A percentile compares a stretch with the other conserved stretches of the same genome.
Conservation (phyloP, 768 basidiomycete species). For the Boletus sensibilis region DNA sequence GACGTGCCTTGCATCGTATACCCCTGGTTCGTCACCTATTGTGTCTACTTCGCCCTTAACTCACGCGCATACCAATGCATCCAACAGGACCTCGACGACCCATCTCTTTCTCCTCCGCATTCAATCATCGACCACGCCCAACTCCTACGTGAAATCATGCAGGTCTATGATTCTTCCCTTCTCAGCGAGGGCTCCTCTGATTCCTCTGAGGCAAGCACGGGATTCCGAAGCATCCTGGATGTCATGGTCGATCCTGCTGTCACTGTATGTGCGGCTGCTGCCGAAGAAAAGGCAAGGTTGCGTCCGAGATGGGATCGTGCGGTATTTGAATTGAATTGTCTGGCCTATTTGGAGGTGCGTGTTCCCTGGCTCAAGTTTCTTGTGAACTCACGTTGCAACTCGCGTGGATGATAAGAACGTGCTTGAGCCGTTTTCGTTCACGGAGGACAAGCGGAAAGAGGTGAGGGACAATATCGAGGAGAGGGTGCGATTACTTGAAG, state of each 20-base stretch:
- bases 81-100: conserved; percentile 63
- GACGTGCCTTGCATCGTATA: conserved; percentile 58
- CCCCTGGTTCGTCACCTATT: conserved; percentile 44
- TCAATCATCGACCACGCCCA: conserved; percentile 80
- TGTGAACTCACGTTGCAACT: neutral
- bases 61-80: neutral
- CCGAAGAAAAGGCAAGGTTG: conserved; percentile 59
- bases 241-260: conserved; percentile 84
- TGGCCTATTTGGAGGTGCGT: conserved; percentile 77
- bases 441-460: conserved; percentile 52
- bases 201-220: conserved; percentile 9
- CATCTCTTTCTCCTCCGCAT: conserved; percentile 69
- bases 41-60: neutral
- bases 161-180: conserved; percentile 84
- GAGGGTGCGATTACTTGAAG: conserved; percentile 61
- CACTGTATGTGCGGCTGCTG: conserved; percentile 66
- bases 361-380: neutral
- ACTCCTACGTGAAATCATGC: conserved; percentile 84
- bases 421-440: conserved; percentile 68
- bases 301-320: conserved; percentile 74
- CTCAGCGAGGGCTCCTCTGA: conserved; percentile 47
- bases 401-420: conserved; percentile 44
- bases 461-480: conserved; percentile 62
- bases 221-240: conserved; percentile 57
- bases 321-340: conserved; percentile 84